Evolutionary conservation across 2,329 filamentous ascomycete genomes (phyloP), one percentile per base, ranked within the genome.

Genomic region (Epichloe typhina): DNA sequence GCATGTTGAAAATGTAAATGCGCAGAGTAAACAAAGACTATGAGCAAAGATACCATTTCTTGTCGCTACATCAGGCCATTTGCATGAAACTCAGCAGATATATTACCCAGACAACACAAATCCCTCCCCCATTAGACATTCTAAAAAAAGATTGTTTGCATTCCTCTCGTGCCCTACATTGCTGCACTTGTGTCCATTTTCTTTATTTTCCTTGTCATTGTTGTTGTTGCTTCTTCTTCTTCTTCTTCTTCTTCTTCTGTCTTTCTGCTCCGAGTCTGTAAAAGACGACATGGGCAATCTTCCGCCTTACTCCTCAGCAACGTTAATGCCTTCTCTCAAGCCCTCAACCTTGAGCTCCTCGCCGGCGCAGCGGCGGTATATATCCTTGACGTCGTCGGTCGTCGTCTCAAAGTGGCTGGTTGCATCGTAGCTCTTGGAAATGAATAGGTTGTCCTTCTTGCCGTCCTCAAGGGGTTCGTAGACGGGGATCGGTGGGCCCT

Each of bases 361-460:
- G 50, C 89, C 88, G 54, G 84, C 81, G 59, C 84, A 85, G 61
- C 93, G 83, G 59, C 73, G 77, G 75, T 95, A 98, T 61, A 98
- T 88, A 66, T 97, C 88, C 72, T 84, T 85, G 64, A 98, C 90
- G 69, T 98, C 91, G 67, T 96, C 93, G 72, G 77, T 79, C 45
- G 74, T 78, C 37, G 88, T 96, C 80, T 98, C 93, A 64, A 98
- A 98, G 76, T 98, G 93, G 68, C 87, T 95, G 57, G 87, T 94
- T 49, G 94, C 88, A 64, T 98, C 94, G 71, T 98, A 98, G 74
- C 88, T 95, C 82, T 94, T 96, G 63, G 89, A 95, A 66, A 98
- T 89, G 74, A 89, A 98, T 68, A 98, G 84, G 70, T 90, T 90
- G 74, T 96, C 90, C 60, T 83, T 85, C 59, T 73, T 76, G 56